Percentiles rank a stretch among this genome's conserved stretches.
phyloP scores from a whole-genome alignment of 306 rosid genomes.

The Carpinus fangiana region DNA sequence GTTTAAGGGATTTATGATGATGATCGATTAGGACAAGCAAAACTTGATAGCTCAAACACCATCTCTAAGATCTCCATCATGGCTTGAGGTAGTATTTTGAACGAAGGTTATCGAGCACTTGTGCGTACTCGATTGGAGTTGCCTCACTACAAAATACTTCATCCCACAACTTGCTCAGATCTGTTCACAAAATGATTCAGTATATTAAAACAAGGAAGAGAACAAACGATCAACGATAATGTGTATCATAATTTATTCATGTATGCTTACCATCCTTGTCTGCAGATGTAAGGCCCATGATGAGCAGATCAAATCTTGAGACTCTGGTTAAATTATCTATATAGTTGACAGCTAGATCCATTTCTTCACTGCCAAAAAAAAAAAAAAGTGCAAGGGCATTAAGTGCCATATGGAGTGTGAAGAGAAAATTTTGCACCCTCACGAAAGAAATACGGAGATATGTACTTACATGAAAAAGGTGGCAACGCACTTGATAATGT shows the following conservation, averaged over 20 bases:
- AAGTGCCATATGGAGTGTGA: conserved; percentile 22
- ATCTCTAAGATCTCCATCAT: conserved; percentile 25
- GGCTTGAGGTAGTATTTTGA: conserved; percentile 52
- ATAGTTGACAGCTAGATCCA: conserved; percentile 58
- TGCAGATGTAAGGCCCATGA: conserved; percentile 69
- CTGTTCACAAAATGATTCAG: conserved; percentile 43
- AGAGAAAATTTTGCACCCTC: neutral
- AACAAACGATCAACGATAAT: neutral
- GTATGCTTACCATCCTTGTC: conserved; percentile 63
- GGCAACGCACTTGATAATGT: conserved; percentile 75
- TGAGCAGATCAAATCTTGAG: conserved; percentile 75
- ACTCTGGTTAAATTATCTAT: conserved; percentile 73
- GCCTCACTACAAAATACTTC: conserved; percentile 69
- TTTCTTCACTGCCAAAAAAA: conserved; percentile 66
- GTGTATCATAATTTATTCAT: neutral
- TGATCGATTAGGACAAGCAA: conserved; percentile 2
- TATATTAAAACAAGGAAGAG: neutral
- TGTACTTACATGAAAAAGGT: conserved; percentile 72
- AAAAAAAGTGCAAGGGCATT: conserved; percentile 1
- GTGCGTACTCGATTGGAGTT: conserved; percentile 68
- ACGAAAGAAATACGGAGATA: neutral
- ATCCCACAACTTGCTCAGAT: conserved; percentile 71
- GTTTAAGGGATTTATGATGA: conserved; percentile 27
- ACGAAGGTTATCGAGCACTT: conserved; percentile 66
- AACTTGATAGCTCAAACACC: neutral